A percentile compares a stretch with the other conserved stretches of the same genome.
Conservation (phyloP, 1,284 basidiomycete species). For the Leccinum griseonigrum region DNA sequence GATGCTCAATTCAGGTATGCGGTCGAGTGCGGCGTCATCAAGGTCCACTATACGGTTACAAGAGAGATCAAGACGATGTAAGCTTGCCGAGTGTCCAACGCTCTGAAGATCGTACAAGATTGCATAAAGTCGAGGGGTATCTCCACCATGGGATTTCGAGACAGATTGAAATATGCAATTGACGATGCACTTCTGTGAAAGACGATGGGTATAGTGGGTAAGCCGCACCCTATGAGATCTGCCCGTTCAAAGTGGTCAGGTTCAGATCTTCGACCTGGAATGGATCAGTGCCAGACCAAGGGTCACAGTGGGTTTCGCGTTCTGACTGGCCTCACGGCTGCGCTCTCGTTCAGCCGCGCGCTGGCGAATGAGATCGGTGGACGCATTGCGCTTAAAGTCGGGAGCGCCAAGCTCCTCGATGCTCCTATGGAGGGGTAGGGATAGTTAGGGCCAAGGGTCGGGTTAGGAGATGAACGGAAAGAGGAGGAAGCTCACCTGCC, state of each 20-base stretch:
- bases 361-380: too few species aligned
- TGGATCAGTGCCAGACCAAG: too few species aligned
- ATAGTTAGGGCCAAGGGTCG: too few species aligned
- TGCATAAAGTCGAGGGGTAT: constrained; percentile 97
- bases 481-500: too few species aligned
- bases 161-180: constrained; percentile 87
- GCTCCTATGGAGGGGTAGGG: too few species aligned
- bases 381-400: too few species aligned
- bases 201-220: constrained; percentile 91
- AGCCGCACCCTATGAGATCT: constrained; percentile 80
- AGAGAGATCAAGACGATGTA: constrained; percentile 88
- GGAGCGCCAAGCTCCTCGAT: too few species aligned
- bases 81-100: constrained; percentile 71
- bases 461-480: too few species aligned
- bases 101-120: constrained; percentile 81
- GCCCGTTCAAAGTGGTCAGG: constrained; percentile 79
- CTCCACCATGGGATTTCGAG: constrained; percentile 94
- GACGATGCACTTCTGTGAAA: constrained; percentile 86
- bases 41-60: constrained; percentile 93
- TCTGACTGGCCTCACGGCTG: too few species aligned
- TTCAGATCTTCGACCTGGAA: constrained; percentile 18
- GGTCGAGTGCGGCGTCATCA: constrained; percentile 81
- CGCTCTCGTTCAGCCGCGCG: too few species aligned
- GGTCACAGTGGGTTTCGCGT: too few species aligned
- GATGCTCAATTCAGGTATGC: constrained; percentile 69